These are phyloP conservation scores for Pichia sp. DNA, from an alignment of 1,139 yeast genomes.

Conservation along the genomic window DNA sequence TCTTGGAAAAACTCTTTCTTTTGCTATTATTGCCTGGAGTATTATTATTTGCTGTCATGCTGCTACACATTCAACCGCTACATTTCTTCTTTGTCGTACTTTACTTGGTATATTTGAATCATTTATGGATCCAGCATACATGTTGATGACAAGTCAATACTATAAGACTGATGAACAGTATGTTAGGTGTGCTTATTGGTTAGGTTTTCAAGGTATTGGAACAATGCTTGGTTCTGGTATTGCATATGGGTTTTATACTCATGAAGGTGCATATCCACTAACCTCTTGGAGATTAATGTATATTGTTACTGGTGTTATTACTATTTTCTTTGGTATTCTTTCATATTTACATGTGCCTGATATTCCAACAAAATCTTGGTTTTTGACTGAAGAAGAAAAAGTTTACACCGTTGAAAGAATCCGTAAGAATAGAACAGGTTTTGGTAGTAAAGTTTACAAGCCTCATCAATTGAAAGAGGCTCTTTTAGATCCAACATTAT, in stretches of 20 bases:
- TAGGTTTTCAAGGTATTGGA: slow-evolving; percentile 46
- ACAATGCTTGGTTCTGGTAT: slow-evolving; percentile 41
- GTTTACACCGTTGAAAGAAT: slow-evolving; percentile 32
- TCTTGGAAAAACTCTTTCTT: slow-evolving; percentile 34
- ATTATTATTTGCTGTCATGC: slow-evolving; percentile 37
- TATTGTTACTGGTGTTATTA: slow-evolving; percentile 42
- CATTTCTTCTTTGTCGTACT: slow-evolving; percentile 38
- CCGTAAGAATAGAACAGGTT: slow-evolving; percentile 35
- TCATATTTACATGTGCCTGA: slow-evolving; percentile 38
- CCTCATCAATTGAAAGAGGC: slow-evolving; percentile 39
- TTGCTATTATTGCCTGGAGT: slow-evolving; percentile 42
- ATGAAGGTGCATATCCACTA: slow-evolving; percentile 29
- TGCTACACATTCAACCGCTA: slow-evolving; percentile 33
- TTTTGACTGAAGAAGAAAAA: slow-evolving; percentile 33
- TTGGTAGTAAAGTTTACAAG: slow-evolving; percentile 38
- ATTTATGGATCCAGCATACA: slow-evolving; percentile 44
- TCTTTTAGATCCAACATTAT: slow-evolving; percentile 34
- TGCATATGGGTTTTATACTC: slow-evolving; percentile 40
- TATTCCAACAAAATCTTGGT: slow-evolving; percentile 37
- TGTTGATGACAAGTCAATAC: slow-evolving; percentile 48
- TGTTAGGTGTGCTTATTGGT: slow-evolving; percentile 43
- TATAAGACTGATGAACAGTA: slow-evolving; percentile 45
- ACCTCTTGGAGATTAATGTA: slow-evolving; percentile 44
- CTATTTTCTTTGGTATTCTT: slow-evolving; percentile 40
- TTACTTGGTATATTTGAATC: slow-evolving; percentile 43